A percentile compares a stretch with the other conserved stretches of the same genome.
Conservation (phyloP, 1,284 basidiomycete genomes). For the Microbotryum intermedium region DNA sequence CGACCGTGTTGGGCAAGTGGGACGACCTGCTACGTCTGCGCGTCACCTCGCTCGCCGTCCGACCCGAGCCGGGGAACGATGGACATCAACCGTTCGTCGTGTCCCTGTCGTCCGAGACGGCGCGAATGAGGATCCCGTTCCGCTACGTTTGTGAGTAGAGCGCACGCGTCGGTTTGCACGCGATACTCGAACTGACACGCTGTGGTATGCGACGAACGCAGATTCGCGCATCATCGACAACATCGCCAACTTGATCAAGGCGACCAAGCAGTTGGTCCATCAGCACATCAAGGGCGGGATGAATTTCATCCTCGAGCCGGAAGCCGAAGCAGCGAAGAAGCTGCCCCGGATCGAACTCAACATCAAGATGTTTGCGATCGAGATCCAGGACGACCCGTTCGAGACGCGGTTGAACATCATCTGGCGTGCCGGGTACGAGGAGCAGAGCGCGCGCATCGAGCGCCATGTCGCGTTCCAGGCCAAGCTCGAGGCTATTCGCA, state of each 20-base stretch:
- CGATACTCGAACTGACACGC: constrained; percentile 12
- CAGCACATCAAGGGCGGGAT: constrained; percentile 39
- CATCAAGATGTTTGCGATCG: constrained; percentile 55
- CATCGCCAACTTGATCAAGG: constrained; percentile 41
- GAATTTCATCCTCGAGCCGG: constrained; percentile 57
- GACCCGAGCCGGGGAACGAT: constrained; percentile 31
- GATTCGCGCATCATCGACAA: constrained; percentile 38
- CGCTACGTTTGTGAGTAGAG: constrained; percentile 52
- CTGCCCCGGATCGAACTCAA: constrained; percentile 54
- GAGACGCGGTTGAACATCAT: constrained; percentile 73
- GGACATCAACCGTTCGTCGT: constrained; percentile 35
- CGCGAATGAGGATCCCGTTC: constrained; percentile 67
- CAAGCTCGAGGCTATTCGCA: constrained; percentile 57
- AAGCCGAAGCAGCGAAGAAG: constrained; percentile 59
- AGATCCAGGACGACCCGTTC: constrained; percentile 81
- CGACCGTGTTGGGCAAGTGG: constrained; percentile 50
- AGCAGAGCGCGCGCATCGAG: constrained; percentile 63
- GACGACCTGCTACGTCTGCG: constrained; percentile 66
- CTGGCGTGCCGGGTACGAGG: constrained; percentile 66
- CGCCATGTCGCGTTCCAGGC: constrained; percentile 73
- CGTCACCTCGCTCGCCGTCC: constrained; percentile 49
- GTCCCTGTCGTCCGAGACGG: constrained; percentile 53
- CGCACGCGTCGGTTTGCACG: too few relatives aligned
- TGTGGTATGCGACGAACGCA: neutral
- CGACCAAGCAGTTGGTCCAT: constrained; percentile 42